Base-by-base conservation (phyloP, 2,329 filamentous ascomycete genomes). In the Septoria petroselini region DNA sequence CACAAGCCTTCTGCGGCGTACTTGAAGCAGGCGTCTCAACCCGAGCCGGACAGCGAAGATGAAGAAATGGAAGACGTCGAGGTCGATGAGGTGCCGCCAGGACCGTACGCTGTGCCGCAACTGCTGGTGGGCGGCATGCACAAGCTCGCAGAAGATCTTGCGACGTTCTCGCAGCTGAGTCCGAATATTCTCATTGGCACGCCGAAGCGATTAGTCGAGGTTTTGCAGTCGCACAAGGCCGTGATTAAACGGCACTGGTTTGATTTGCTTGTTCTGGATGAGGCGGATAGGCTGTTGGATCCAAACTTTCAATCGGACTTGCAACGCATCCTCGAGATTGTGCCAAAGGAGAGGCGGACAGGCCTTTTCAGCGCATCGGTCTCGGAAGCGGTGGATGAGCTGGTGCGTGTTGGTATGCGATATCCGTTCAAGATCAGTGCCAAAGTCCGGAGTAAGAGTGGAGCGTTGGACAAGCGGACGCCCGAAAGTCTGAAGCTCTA, bases 351-450 rank as follows among this genome's bases (percentile, higher is more conserved):
- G 68, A 79, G 93, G 43, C 80, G 93, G 41, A 98, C 93, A 0
- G 93, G 93, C 0, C 74, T 98, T 0, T 98, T 97, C 71, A 95
- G 89, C 64, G 93, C 93, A 9, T 94, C 87, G 62, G 87, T 98
- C n/a, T 93, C 86, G 61, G 93, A 97, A 65, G 93, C 93, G 1
- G 88, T 98, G 1, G 85, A 91, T 55, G 88, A 96, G 66, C 86
- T 98, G 47, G 90, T 98, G 44, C 81, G 91, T 29, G 89, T 96
- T 6, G 93, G 93, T 15, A 73, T 97, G 58, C 80, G 93, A 30
- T 97, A 98, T 69, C 93, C 93, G 0, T 91, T 96, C 62, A 94
- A 94, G 65, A 89, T 98, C 54, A 85, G 88, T 8, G 93, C 97
- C 43, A 93, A 91, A 62, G 93, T 98, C 45, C 93, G 91, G 70